Conservation (phyloP, 1,284 basidiomycete genomes). For the Exsudoporus floridanus region DNA sequence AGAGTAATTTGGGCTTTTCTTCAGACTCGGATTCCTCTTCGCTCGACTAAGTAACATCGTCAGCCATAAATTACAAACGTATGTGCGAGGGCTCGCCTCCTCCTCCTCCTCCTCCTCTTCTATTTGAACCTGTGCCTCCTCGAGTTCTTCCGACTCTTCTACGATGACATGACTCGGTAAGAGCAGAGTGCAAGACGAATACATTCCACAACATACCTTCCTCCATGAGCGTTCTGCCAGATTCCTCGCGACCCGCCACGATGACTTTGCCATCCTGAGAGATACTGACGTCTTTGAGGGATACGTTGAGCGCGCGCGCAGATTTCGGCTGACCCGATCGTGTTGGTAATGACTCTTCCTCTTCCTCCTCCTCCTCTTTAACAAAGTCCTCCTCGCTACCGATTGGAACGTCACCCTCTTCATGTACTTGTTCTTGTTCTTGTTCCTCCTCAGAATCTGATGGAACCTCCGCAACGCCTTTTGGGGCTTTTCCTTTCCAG, state of each 20-base stretch:
- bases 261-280: constrained; percentile 75
- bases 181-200: neutral
- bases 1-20: constrained; percentile 61
- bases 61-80: constrained; percentile 4
- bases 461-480: constrained; percentile 57
- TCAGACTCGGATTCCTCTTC: constrained; percentile 77
- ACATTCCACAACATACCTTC: constrained; percentile 37
- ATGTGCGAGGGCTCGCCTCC: constrained; percentile 28
- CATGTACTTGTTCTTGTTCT: constrained; percentile 50
- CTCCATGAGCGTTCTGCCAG: constrained; percentile 59
- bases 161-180: constrained; percentile 23
- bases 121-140: constrained; percentile 36
- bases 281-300: constrained; percentile 73
- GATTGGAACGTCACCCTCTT: constrained; percentile 58
- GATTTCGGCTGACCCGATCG: constrained; percentile 34
- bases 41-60: constrained; percentile 53
- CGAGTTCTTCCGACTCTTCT: constrained; percentile 47
- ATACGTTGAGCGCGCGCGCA: constrained; percentile 63
- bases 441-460: constrained; percentile 67
- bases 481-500: constrained; percentile 83
- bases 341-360: constrained; percentile 42
- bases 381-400: constrained; percentile 52
- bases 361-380: constrained; percentile 44
- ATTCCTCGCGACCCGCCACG: constrained; percentile 72
- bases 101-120: constrained; percentile 43